These are phyloP conservation scores for Bacterosira constricta DNA, from an alignment of 108 stramenopile species.

Conservation along the genomic window DNA sequence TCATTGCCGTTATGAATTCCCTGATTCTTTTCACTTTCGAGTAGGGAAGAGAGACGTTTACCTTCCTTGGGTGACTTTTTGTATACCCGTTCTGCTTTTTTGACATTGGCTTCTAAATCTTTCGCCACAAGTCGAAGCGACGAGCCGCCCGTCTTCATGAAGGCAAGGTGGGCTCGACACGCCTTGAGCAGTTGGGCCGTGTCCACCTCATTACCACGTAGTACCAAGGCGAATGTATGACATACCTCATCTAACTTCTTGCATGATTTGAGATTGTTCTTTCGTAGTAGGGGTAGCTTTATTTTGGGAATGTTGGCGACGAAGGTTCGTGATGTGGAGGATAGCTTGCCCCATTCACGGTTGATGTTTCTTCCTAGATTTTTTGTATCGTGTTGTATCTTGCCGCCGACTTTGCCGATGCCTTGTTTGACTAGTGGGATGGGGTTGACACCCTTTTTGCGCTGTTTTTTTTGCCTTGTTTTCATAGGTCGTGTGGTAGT, in stretches of 20 bases:
- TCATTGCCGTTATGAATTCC: slow-evolving; percentile 47
- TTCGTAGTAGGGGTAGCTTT: slow-evolving; percentile 1
- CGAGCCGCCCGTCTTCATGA: slow-evolving; percentile 49
- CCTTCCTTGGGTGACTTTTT: slow-evolving; percentile 37
- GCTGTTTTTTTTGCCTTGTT: slow-evolving; percentile 1
- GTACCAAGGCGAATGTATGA: slow-evolving; percentile 25
- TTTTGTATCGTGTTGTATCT: slow-evolving; percentile 19
- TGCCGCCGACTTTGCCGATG: slow-evolving; percentile 17
- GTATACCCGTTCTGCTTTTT: slow-evolving; percentile 53
- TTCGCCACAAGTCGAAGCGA: slow-evolving; percentile 45
- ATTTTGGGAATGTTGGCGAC: slow-evolving; percentile 19
- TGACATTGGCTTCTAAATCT: slow-evolving; percentile 57
- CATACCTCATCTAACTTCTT: slow-evolving; percentile 44
- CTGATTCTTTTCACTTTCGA: slow-evolving; percentile 37
- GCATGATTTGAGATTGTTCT: slow-evolving; percentile 11
- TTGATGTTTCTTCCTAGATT: slow-evolving; percentile 3
- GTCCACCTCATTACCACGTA: slow-evolving; percentile 38
- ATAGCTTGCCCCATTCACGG: slow-evolving; percentile 22
- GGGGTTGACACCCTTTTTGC: not conserved
- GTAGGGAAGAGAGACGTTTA: slow-evolving; percentile 28
- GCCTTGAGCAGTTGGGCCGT: slow-evolving; percentile 53
- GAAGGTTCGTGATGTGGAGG: not conserved
- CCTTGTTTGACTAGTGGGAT: slow-evolving; percentile 5
- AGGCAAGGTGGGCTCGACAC: slow-evolving; percentile 40
- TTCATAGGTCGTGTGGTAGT: slow-evolving; percentile 8